Base-by-base conservation (phyloP, 495 filamentous ascomycete genomes). In the Penicillium longicatenatum region DNA sequence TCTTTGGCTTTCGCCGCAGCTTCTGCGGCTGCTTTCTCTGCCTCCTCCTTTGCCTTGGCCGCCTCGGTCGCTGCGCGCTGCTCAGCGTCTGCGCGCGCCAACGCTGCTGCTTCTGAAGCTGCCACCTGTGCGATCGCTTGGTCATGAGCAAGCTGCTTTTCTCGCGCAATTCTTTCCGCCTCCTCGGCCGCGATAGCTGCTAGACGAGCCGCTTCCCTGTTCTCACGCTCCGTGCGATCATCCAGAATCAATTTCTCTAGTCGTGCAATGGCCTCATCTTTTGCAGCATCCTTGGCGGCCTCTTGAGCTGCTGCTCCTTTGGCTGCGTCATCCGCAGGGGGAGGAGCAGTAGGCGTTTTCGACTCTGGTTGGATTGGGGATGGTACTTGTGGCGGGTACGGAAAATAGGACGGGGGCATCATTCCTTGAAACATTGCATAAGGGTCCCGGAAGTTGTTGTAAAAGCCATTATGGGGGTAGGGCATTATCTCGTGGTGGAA, bases 201-300 rank as follows among this genome's bases (percentile, higher is more conserved):
- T 47, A 63, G 54, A 9, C 61, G 69, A 14, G 73, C 77, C 24
- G 72, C 75, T 61, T 82, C 79, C 54, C 76, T 76, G 8, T 67
- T 62, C 43, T 80, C 75, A 29, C 72, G 64, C 10, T 73, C 78
- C 46, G 69, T 70, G 30, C 77, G 74, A 29, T 82, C 79, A 19
- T 83, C 79, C 55, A 82, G 20, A 24, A 83, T 80, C 55, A 83
- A 55, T 52, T 81, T 78, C 59, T 82, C 79, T 19, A 83, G 60
- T 39, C 76, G 70, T n/a, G 72, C 78, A 46, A 81, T 81, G 21
- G 80, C 79, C 26, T 83, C 80, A 37, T 80, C 77, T 39, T 82
- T 80, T 11, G 75, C 69, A 30, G 63, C 37, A 35, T 78, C 74
- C n/a, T 44, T 44, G 10, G 51, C 16, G 8, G 39, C 52, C 41